Percentiles rank a stretch among this genome's conserved stretches.
These are phyloP conservation scores for Solanum pennellii DNA, from an alignment of 257 asterid genomes.

Conservation along the genomic window DNA sequence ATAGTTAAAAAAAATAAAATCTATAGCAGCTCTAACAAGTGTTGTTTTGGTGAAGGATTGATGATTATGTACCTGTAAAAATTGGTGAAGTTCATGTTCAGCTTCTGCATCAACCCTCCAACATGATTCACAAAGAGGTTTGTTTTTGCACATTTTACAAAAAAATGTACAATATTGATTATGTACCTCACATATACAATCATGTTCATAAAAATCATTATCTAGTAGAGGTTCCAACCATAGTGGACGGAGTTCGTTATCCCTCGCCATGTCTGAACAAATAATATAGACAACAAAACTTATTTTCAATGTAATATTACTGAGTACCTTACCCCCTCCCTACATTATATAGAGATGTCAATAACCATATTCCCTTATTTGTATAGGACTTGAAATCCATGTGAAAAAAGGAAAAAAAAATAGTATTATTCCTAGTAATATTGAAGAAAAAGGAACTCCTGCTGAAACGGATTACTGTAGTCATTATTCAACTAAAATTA, in stretches of 20 bases:
- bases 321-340: not conserved
- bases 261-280: not conserved
- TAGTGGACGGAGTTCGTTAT: no score
- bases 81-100: not conserved
- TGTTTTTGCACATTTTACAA: not conserved
- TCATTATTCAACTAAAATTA: no score
- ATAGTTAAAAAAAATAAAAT: not conserved
- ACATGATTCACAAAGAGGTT: not conserved
- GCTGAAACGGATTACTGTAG: not conserved
- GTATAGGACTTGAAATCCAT: not conserved
- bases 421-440: not conserved
- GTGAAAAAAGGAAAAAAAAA: not conserved
- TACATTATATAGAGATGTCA: not conserved
- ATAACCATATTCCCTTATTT: not conserved
- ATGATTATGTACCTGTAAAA: not conserved
- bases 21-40: not conserved
- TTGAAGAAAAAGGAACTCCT: no score
- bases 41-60: not conserved
- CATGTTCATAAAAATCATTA: not conserved
- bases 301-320: not conserved
- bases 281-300: not conserved
- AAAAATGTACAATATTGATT: not conserved
- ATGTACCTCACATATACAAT: not conserved
- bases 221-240: not conserved
- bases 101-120: not conserved